phyloP scores from a whole-genome alignment of 2,329 filamentous ascomycete genomes.

The Lachnellula occidentalis region DNA sequence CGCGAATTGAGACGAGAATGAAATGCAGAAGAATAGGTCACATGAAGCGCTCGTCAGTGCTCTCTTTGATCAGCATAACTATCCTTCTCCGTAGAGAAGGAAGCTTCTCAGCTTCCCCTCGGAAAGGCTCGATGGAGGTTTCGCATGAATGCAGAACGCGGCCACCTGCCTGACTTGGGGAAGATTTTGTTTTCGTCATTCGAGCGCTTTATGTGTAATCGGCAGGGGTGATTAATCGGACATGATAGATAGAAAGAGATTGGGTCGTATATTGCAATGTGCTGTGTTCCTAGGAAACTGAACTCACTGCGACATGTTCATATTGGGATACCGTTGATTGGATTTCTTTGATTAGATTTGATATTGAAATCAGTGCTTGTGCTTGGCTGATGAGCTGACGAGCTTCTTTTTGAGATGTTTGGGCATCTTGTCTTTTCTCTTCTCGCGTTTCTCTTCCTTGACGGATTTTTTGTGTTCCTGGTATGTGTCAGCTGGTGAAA shows the following conservation, averaged over 20 bases:
- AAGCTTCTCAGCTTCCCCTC: constrained; percentile 18
- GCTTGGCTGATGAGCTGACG: constrained; percentile 45
- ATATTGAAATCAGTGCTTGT: constrained; percentile 26
- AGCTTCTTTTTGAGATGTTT: constrained; percentile 93
- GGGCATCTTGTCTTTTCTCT: constrained; percentile 90
- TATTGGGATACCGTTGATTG: not conserved
- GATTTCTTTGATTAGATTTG: constrained; percentile 10
- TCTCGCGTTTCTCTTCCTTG: constrained; percentile 93
- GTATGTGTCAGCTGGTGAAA: constrained; percentile 11
- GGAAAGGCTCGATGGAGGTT: constrained; percentile 18
- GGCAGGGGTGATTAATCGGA: not conserved
- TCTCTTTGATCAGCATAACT: constrained; percentile 30
- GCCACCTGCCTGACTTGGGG: constrained; percentile 10
- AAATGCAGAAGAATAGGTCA: too few relatives aligned
- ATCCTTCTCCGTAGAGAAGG: constrained; percentile 1
- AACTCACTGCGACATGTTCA: not conserved
- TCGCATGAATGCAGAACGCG: constrained; percentile 20
- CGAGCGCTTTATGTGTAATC: constrained; percentile 11
- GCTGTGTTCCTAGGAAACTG: not conserved
- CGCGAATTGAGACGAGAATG: too few relatives aligned
- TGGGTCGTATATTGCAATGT: not conserved
- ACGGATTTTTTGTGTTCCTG: constrained; percentile 77
- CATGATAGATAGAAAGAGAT: not conserved
- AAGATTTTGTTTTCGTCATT: constrained; percentile 27
- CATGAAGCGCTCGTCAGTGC: constrained; percentile 24